Evolutionary conservation across 208 protist genomes (phyloP), one percentile per base, ranked within the genome.

Genomic region (Lotmaria passim): DNA sequence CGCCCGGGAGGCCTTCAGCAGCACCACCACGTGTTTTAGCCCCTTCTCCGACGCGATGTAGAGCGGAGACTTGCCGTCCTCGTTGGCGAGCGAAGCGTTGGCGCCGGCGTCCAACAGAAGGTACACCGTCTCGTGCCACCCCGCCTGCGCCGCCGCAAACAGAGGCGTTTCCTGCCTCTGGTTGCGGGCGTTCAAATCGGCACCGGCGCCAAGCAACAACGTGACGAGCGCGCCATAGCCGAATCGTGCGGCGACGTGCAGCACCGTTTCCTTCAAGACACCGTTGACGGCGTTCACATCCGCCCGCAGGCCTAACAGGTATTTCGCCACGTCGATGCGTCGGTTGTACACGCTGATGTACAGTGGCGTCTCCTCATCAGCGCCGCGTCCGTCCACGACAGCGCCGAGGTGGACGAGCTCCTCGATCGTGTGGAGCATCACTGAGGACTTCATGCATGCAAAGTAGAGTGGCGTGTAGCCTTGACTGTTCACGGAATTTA

Each of bases 11-110:
- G 83, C 81, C 73, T 93, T 94, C 28, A 97, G 77, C 23, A 97
- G 65, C 61, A 93, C 67, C 26, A 94, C 83, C 0, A 95, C 83
- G 67, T 93, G 83, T 69, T 93, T 92, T 70, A 89, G 81, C 31
- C 73, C 80, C 61, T 89, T 94, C 65, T 95, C 86, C 11, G 89
- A 94, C 14, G 93, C 93, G 43, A 97, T 89, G 78, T 87, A 95
- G 15, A 95, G 81, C n/a, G 89, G 82, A 5, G 71, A 68, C 74
- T 95, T 93, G 12, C 79, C 91, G 60, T 97, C 91, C n/a, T 82
- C 78, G 71, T 94, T 88, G 30, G 66, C 43, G 7, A 97, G 61
- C 10, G 75, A 47, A 11, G 64, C 55, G 69, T 94, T 91, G 34
- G 86, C 86, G 47, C 78, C 78, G 14, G 75, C 75, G 28, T 79